Base-by-base conservation (phyloP, 768 basidiomycete species). In the Naganishia onofrii region DNA sequence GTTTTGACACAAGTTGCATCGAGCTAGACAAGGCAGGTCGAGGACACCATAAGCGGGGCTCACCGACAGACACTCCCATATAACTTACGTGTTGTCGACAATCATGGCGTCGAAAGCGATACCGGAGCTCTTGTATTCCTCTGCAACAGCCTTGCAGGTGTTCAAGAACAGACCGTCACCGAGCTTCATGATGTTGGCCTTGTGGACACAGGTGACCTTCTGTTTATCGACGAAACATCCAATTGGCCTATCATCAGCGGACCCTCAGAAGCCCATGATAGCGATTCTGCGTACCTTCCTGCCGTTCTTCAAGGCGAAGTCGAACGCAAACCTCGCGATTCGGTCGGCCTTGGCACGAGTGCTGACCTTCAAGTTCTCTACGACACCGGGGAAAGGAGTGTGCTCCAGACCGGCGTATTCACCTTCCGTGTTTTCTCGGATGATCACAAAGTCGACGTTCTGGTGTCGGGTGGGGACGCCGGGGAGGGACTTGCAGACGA, bases 141-240 rank as follows among this genome's bases (percentile, higher is more conserved):
- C 92, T 38, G 93, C 96, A 70, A 99, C 87, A 71, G 88, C 87
- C 75, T 93, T 91, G 88, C 97, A 99, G 28, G 94, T 98, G 83
- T 93, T 94, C 76, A 98, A 87, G 89, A 98, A 98, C 52, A 99
- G 87, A 82, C 96, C 96, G 78, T 98, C 96, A 81, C 95, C 95
- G 76, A 97, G 89, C 83, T 99, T 99, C 96, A 99, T 99, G 85
- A 99, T 99, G 85, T 98, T 98, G 77, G 96, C 96, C 84, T 99
- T 99, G 88, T 99, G 96, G 54, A 99, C 93, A 79, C 94, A 97
- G 51, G 96, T 99, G 75, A 99, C 95, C 90, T 95, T 98, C 60
- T 93, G 95, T 72, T 46, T 19, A 46, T 26, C 51, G 52, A 12
- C 36, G 17, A 26, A 42, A 38, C 21, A 21, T 4, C 46, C 64